These are phyloP conservation scores for Spinellus fusiger DNA, from an alignment of 192 early-diverging fungal genomes.

Conservation along the genomic window DNA sequence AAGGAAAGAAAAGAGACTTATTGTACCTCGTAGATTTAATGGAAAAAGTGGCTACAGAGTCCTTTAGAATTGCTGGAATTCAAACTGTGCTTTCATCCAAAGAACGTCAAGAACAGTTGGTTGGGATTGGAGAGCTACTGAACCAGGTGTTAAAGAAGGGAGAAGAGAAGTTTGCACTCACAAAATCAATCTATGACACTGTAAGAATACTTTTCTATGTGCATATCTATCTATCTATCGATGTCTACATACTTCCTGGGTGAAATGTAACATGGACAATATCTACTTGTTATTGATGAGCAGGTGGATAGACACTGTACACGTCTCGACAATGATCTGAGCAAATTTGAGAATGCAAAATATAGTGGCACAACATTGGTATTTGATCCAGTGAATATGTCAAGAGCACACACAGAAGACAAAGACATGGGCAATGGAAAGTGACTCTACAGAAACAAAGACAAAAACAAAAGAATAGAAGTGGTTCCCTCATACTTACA, in stretches of 20 bases:
- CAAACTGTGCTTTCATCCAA: slow-evolving; percentile 38
- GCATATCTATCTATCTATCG: neutral
- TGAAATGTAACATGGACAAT: no score
- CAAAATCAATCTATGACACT: slow-evolving; percentile 88
- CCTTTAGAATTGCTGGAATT: slow-evolving; percentile 51
- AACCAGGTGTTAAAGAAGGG: slow-evolving; percentile 76
- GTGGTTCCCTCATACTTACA: neutral
- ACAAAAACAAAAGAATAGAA: slow-evolving; percentile 19
- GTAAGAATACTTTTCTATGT: slow-evolving; percentile 37
- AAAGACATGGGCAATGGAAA: slow-evolving; percentile 26
- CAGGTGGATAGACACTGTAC: slow-evolving; percentile 86
- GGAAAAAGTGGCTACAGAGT: slow-evolving; percentile 54
- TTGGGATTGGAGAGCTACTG: slow-evolving; percentile 49
- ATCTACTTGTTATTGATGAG: neutral
- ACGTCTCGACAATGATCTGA: slow-evolving; percentile 87
- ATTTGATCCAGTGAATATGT: slow-evolving; percentile 22
- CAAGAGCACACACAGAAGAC: slow-evolving; percentile 13
- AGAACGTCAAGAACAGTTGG: slow-evolving; percentile 45
- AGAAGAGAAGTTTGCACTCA: slow-evolving; percentile 92
- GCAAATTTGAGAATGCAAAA: slow-evolving; percentile 88
- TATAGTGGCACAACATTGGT: slow-evolving; percentile 63
- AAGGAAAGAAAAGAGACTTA: neutral
- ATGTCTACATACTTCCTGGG: neutral
- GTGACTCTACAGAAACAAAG: slow-evolving; percentile 7
- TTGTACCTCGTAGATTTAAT: slow-evolving; percentile 46